These are phyloP conservation scores for Jaenimonas drosophilae DNA, from an alignment of 208 protist species.

Conservation along the genomic window DNA sequence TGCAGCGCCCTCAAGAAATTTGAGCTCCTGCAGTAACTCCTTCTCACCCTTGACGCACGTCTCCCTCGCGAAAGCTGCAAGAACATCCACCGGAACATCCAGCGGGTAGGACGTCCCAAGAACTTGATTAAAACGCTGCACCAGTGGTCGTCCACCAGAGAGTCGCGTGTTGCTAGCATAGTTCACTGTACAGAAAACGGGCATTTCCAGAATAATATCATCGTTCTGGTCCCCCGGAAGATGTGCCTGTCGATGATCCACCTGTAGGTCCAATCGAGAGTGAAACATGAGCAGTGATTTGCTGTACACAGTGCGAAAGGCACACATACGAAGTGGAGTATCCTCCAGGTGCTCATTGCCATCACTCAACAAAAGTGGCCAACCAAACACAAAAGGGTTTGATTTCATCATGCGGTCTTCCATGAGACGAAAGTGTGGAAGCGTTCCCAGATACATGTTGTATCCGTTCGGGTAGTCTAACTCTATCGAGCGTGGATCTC, in stretches of 20 bases:
- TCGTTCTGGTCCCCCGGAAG: slow-evolving; percentile 47
- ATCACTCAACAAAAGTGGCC: slow-evolving; percentile 83
- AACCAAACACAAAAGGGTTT: slow-evolving; percentile 90
- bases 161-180: slow-evolving; percentile 82
- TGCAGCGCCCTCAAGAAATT: slow-evolving; percentile 61
- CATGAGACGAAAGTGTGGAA: slow-evolving; percentile 64
- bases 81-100: slow-evolving; percentile 85
- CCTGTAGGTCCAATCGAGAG: slow-evolving; percentile 76
- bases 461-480: slow-evolving; percentile 76
- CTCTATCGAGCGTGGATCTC: slow-evolving; percentile 64
- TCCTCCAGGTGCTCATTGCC: slow-evolving; percentile 80
- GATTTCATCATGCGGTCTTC: slow-evolving; percentile 83
- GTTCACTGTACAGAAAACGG: slow-evolving; percentile 82
- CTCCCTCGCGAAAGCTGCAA: slow-evolving; percentile 64
- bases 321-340: slow-evolving; percentile 62
- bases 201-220: slow-evolving; percentile 78
- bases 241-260: slow-evolving; percentile 62
- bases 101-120: slow-evolving; percentile 83
- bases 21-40: slow-evolving; percentile 77
- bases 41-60: slow-evolving; percentile 43
- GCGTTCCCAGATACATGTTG: slow-evolving; percentile 81
- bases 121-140: slow-evolving; percentile 85
- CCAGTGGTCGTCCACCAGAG: slow-evolving; percentile 69
- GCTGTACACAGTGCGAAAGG: slow-evolving; percentile 85
- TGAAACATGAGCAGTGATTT: slow-evolving; percentile 85